A percentile compares a stretch with the other conserved stretches of the same genome.
phyloP scores from a whole-genome alignment of 352 stramenopile genomes.

The Lagenidium giganteum region DNA sequence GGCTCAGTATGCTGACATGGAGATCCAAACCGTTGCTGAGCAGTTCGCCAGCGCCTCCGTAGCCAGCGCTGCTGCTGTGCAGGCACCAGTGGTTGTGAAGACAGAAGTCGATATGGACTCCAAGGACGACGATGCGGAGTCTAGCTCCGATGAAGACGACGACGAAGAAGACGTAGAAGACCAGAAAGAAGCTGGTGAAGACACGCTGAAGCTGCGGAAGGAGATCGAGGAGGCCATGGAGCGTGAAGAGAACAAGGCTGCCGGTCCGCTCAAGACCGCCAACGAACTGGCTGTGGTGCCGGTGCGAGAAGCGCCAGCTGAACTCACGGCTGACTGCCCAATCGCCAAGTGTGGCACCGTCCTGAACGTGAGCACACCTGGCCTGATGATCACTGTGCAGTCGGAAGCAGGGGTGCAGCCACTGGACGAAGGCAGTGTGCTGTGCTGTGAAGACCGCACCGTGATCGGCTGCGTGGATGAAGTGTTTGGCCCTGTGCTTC shows the following conservation, averaged over 20 bases:
- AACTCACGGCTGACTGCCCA: slow-evolving; percentile 42
- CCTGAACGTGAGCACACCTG: slow-evolving; percentile 37
- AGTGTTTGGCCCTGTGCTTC: slow-evolving; percentile 60
- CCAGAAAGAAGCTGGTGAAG: no score
- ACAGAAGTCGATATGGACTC: background rate
- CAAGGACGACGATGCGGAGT: slow-evolving; percentile 11
- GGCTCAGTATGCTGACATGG: slow-evolving; percentile 43
- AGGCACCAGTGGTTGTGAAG: slow-evolving; percentile 3
- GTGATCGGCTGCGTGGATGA: slow-evolving; percentile 68
- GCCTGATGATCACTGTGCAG: slow-evolving; percentile 62
- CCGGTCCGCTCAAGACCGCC: slow-evolving; percentile 35
- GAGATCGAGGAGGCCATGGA: slow-evolving; percentile 61
- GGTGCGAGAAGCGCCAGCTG: slow-evolving; percentile 43
- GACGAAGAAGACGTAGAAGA: no score
- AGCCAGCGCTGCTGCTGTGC: slow-evolving; percentile 5
- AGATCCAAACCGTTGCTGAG: slow-evolving; percentile 38
- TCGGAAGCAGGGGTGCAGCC: slow-evolving; percentile 34
- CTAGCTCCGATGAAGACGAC: slow-evolving; percentile 20
- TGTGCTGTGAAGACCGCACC: slow-evolving; percentile 55
- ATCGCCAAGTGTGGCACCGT: slow-evolving; percentile 50
- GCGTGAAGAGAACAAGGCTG: slow-evolving; percentile 34
- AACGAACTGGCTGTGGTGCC: slow-evolving; percentile 38
- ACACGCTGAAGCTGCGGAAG: slow-evolving; percentile 36
- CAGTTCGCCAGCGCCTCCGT: slow-evolving; percentile 30
- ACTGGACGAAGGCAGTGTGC: slow-evolving; percentile 61